phyloP scores from a whole-genome alignment of 78 protist species.

The Mastigamoeba balamuthi region DNA sequence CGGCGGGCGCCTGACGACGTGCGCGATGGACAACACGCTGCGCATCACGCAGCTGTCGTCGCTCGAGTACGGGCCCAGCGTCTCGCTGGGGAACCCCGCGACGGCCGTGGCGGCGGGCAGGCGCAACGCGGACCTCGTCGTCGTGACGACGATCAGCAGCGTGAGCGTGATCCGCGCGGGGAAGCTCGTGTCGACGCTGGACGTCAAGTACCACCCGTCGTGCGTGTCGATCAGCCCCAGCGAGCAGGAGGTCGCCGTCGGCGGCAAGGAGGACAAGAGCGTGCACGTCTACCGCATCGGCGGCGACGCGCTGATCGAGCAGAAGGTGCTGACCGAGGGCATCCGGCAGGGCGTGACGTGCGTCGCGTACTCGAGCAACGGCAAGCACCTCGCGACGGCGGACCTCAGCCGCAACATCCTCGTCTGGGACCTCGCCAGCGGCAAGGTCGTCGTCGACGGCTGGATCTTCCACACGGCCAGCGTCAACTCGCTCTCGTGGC shows the following conservation, averaged over 20 bases:
- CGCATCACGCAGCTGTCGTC: conserved; percentile 18
- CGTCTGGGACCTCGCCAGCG: conserved; percentile 34
- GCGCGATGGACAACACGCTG: conserved; percentile 49
- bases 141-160: conserved; percentile 24
- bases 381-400: conserved; percentile 59
- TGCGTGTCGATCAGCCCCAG: conserved; percentile 24
- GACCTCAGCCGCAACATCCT: conserved; percentile 40
- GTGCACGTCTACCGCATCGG: conserved; percentile 25
- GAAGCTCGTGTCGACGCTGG: conserved; percentile 15
- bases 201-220: conserved; percentile 27
- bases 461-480: conserved; percentile 74
- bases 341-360: conserved; percentile 46
- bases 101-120: conserved; percentile 4
- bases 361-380: conserved; percentile 66
- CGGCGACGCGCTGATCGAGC: conserved; percentile 32
- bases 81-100: conserved; percentile 30
- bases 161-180: conserved; percentile 45
- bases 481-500: conserved; percentile 63
- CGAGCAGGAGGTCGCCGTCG: conserved; percentile 42
- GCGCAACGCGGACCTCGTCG: conserved; percentile 27
- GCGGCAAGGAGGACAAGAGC: conserved; percentile 39
- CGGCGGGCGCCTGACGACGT: conserved; percentile 31
- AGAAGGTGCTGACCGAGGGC: conserved; percentile 1
- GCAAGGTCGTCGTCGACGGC: conserved; percentile 2
- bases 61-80: conserved; percentile 12